phyloP scores from a whole-genome alignment of 2,329 filamentous ascomycete species.

The Hymenoscyphus albidus region DNA sequence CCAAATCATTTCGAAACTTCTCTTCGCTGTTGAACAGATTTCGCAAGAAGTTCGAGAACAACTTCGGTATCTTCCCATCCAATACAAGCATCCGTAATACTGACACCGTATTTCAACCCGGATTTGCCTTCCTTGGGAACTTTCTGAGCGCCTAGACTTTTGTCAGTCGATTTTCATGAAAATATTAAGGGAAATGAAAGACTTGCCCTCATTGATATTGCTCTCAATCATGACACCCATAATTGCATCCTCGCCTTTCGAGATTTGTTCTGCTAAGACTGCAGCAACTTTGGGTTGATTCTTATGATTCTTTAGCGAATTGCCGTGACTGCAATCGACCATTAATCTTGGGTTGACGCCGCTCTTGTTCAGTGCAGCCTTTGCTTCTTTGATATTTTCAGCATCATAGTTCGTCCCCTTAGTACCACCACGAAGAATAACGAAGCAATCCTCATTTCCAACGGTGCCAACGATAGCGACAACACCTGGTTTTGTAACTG shows the following conservation, averaged over 20 bases:
- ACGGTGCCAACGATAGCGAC: constrained; percentile 92
- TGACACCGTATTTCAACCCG: constrained; percentile 87
- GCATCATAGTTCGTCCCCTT: constrained; percentile 93
- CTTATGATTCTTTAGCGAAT: constrained; percentile 92
- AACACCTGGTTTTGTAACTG: constrained; percentile 92
- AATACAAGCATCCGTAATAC: constrained; percentile 97
- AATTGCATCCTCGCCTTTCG: constrained; percentile 74
- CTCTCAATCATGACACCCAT: constrained; percentile 99
- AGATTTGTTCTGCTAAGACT: constrained; percentile 77
- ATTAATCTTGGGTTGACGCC: constrained; percentile 76
- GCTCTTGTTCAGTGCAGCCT: constrained; percentile 71
- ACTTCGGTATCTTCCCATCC: constrained; percentile 84
- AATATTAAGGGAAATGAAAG: background rate
- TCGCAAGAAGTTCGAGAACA: constrained; percentile 73
- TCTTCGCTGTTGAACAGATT: constrained; percentile 73
- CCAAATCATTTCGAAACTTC: constrained; percentile 36
- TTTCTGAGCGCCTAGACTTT: constrained; percentile 70
- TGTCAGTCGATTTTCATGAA: constrained; percentile 6
- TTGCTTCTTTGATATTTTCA: constrained; percentile 77
- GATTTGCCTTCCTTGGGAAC: constrained; percentile 81
- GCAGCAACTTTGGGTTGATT: constrained; percentile 90
- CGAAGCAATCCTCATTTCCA: constrained; percentile 96
- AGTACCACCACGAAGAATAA: constrained; percentile 88
- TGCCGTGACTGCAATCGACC: constrained; percentile 98
- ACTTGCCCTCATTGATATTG: constrained; percentile 83